phyloP scores from a whole-genome alignment of 352 stramenopile species.

The Phytophthora sp. region DNA sequence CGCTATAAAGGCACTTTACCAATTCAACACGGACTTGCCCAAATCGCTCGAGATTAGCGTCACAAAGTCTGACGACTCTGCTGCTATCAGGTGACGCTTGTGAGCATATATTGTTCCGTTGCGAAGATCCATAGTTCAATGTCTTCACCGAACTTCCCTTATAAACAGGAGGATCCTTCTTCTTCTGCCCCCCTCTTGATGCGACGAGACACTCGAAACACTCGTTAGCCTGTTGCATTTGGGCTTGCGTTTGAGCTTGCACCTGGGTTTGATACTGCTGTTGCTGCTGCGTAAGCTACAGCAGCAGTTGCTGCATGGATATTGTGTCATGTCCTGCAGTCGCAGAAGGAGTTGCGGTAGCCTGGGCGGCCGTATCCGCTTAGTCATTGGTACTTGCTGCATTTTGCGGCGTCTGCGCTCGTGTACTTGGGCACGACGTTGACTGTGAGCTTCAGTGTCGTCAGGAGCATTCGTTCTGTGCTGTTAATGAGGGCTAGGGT shows the following conservation, averaged over 20 bases:
- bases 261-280: slow-evolving; percentile 19
- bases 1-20: slow-evolving; percentile 17
- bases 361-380: neutral
- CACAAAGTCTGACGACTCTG: slow-evolving; percentile 17
- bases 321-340: slow-evolving; percentile 2
- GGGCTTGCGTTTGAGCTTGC: slow-evolving; percentile 18
- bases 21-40: slow-evolving; percentile 22
- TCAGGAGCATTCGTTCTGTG: neutral
- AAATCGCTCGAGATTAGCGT: slow-evolving; percentile 18
- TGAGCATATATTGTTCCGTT: slow-evolving; percentile 13
- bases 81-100: slow-evolving; percentile 11
- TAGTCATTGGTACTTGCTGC: neutral
- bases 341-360: neutral
- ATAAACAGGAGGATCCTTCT: slow-evolving; percentile 24
- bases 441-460: neutral
- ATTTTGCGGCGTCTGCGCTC: too few species aligned
- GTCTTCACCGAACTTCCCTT: slow-evolving; percentile 13
- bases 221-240: slow-evolving; percentile 22
- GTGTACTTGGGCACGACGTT: too few species aligned
- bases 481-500: neutral
- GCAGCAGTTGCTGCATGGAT: slow-evolving; percentile 22
- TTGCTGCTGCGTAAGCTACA: slow-evolving; percentile 20
- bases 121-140: slow-evolving; percentile 31
- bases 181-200: slow-evolving; percentile 4
- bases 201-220: slow-evolving; percentile 8